Evolutionary conservation across 768 basidiomycete species (phyloP).

Genomic region (Naganishia vaughanmartiniae): DNA sequence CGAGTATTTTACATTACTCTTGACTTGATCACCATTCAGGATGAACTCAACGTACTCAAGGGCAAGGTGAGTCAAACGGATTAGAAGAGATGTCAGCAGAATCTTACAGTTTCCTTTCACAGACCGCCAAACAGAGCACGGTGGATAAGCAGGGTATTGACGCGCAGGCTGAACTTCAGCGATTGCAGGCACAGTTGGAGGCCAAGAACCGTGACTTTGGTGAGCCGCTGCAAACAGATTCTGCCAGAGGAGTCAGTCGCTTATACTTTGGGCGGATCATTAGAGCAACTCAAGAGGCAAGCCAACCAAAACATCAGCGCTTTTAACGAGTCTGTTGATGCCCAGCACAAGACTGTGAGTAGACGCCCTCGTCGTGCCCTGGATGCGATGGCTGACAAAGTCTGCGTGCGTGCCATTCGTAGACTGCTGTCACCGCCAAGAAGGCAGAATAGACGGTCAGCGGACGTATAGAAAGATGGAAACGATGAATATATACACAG

Average conservation of each 20-base stretch:
- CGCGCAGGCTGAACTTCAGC: constrained; percentile 61
- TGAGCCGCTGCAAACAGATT: constrained; percentile 43
- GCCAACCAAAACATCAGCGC: constrained; percentile 72
- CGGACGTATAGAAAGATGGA: neutral
- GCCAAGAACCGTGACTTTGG: constrained; percentile 67
- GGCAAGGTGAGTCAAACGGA: constrained; percentile 53
- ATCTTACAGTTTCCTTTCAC: neutral
- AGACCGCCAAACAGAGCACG: constrained; percentile 54
- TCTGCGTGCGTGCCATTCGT: neutral
- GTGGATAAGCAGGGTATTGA: constrained; percentile 49
- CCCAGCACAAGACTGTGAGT: constrained; percentile 21
- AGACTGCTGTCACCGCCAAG: constrained; percentile 15
- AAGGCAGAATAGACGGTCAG: constrained; percentile 4
- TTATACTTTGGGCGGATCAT: constrained; percentile 20
- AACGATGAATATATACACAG: neutral
- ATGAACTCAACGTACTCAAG: constrained; percentile 80
- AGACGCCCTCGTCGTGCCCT: neutral
- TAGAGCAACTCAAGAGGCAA: constrained; percentile 79
- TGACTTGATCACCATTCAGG: constrained; percentile 85
- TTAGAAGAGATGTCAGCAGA: neutral
- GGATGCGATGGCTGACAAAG: neutral
- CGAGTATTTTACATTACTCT: constrained; percentile 88
- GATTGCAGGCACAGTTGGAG: constrained; percentile 69
- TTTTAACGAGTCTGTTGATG: constrained; percentile 76
- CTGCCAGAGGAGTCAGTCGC: neutral